phyloP scores from a whole-genome alignment of 1,284 basidiomycete genomes.

The Cryptococcus jaspeensis region DNA sequence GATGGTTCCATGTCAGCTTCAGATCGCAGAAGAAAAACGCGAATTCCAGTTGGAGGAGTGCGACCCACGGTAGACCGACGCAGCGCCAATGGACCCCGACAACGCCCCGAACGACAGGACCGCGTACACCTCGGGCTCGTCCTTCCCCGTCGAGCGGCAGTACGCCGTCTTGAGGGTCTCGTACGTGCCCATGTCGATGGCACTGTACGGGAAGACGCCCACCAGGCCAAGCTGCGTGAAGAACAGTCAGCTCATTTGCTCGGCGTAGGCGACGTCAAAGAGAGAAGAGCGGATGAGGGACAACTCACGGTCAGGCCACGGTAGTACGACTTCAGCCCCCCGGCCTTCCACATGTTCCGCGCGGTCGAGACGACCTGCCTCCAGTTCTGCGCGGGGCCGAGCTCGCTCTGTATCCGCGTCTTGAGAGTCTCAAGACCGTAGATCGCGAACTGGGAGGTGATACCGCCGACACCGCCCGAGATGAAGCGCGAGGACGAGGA shows the following conservation, averaged over 20 bases:
- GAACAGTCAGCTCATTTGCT: neutral
- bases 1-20: neutral
- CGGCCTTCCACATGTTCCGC: constrained; percentile 70
- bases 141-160: constrained; percentile 70
- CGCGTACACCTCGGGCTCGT: constrained; percentile 79
- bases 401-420: constrained; percentile 91
- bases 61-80: constrained; percentile 70
- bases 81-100: constrained; percentile 87
- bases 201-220: constrained; percentile 84
- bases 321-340: constrained; percentile 82
- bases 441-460: constrained; percentile 79
- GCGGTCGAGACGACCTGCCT: constrained; percentile 61
- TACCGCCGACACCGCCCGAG: constrained; percentile 92
- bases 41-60: neutral
- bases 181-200: constrained; percentile 94
- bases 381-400: constrained; percentile 60
- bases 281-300: neutral
- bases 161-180: constrained; percentile 86
- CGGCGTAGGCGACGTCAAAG: neutral
- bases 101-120: constrained; percentile 82
- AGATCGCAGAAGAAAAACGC: neutral
- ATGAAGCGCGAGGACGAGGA: constrained; percentile 90
- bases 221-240: constrained; percentile 71
- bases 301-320: constrained; percentile 77
- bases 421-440: constrained; percentile 56